phyloP scores from a whole-genome alignment of 805 yeast genomes.

The Kockiozyma suomiensis region DNA sequence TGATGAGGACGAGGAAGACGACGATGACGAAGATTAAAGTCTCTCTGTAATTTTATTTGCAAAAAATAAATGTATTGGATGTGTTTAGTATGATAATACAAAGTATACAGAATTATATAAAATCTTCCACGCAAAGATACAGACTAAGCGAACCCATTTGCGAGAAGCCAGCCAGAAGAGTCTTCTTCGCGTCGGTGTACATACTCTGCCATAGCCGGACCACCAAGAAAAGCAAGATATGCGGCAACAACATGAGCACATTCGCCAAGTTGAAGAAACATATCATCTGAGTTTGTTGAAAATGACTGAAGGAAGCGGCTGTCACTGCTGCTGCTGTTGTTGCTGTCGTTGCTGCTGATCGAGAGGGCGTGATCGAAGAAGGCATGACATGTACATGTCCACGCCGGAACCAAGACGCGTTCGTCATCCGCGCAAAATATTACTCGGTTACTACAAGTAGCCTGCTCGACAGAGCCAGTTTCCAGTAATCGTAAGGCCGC shows the following conservation, averaged over 20 bases:
- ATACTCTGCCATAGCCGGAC: background rate
- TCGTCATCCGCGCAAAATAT: background rate
- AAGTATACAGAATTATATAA: too few species aligned
- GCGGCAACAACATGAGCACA: constrained; percentile 24
- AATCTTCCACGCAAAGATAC: too few species aligned
- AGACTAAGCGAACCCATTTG: background rate
- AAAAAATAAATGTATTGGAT: too few species aligned
- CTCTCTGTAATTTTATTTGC: background rate
- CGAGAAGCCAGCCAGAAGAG: background rate
- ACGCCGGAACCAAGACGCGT: constrained; percentile 12
- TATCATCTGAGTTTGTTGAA: background rate
- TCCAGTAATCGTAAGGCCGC: constrained; percentile 18
- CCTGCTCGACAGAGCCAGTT: constrained; percentile 5
- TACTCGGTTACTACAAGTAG: background rate
- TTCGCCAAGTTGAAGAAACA: constrained; percentile 16
- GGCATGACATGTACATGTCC: constrained; percentile 19
- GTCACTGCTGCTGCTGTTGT: too few species aligned
- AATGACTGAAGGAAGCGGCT: background rate
- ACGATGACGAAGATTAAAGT: constrained; percentile 14
- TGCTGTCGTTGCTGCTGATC: background rate
- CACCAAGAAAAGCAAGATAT: constrained; percentile 4
- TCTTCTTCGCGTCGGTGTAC: background rate
- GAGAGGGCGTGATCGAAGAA: constrained; percentile 9
- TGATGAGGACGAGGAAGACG: constrained; percentile 36
- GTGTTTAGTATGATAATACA: background rate